Evolutionary conservation across 1,284 basidiomycete species (phyloP), one percentile per base, ranked within the genome.

Genomic region (Leccinum angustisporum): DNA sequence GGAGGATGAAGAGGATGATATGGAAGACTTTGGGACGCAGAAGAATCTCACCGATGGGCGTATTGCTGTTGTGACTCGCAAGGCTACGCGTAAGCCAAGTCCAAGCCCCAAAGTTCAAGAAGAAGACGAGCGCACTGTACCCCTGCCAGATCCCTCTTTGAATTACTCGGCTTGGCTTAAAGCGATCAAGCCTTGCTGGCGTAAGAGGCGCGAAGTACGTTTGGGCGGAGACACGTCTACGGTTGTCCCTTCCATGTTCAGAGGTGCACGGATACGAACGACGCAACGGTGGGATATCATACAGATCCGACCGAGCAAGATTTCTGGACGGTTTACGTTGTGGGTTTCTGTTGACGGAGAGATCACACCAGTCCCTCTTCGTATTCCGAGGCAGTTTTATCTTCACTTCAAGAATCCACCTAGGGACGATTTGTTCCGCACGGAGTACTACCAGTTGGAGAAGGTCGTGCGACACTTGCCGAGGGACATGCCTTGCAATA

Each of bases 311-410:
- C 84, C 87, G 0, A 91, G 87, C 57, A 83, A 83, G 58, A 86
- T 85, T 30, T 85, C 91, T 1, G 97, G 97, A 33, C 90, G 95
- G 52, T 98, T 91, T 76, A 86, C 86, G 14, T 77, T 99, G 55
- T 99, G 97, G 97, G 81, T 98, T 5, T 90, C 88, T 0, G 86
- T 95, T 54, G 92, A 95, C 57, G 84, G 86, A 7, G 88, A 91
- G 54, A 83, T 99, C 52, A 85, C 92, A 36, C 81, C 88, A 13
- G 83, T 97, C n/a, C n/a, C 36, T 10, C 80, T 99, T 18, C 88
- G 92, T 4, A 90, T 99, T 48, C 91, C 94, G 1, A 86, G 96
- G 57, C 87, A 95, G 70, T 97, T 98, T 74, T 99, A 97, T 74
- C 81, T 99, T 63, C 95, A 97, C 73, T 83, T 97, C 66, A 91